A percentile compares a stretch with the other conserved stretches of the same genome.
Conservation (phyloP, 805 yeast species). For the Henningerozyma blattae region DNA sequence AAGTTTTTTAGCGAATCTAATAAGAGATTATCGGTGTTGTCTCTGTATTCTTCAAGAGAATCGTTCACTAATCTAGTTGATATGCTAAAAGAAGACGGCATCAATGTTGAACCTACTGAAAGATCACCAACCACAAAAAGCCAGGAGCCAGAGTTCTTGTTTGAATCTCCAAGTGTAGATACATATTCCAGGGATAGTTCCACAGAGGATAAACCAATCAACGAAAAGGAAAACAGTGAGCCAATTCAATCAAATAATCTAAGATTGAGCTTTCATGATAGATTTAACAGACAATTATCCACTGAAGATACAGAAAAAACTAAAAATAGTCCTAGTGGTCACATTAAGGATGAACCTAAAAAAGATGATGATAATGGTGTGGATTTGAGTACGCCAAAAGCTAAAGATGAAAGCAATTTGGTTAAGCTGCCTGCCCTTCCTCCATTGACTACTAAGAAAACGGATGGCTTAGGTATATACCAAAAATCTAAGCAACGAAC, state of each 20-base stretch:
- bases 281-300: conserved; percentile 19
- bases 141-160: conserved; percentile 18
- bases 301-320: background rate
- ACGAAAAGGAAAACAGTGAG: conserved; percentile 1
- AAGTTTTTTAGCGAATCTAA: conserved; percentile 47
- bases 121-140: conserved; percentile 10
- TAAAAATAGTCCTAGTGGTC: background rate
- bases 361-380: no score
- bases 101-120: conserved; percentile 5
- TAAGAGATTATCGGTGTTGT: conserved; percentile 60
- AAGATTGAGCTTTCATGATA: conserved; percentile 30
- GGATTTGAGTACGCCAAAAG: no score
- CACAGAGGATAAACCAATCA: conserved; percentile 12
- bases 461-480: conserved; percentile 20
- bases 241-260: conserved; percentile 5
- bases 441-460: conserved; percentile 13
- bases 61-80: conserved; percentile 49
- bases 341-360: no score
- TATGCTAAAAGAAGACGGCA: conserved; percentile 22
- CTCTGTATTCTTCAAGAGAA: conserved; percentile 56
- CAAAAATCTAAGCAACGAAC: no score
- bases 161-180: conserved; percentile 18
- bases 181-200: conserved; percentile 8
- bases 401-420: conserved; percentile 2
- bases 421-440: conserved; percentile 21